Conservation (phyloP, 148 eudicot species). For the Cornus florida region DNA sequence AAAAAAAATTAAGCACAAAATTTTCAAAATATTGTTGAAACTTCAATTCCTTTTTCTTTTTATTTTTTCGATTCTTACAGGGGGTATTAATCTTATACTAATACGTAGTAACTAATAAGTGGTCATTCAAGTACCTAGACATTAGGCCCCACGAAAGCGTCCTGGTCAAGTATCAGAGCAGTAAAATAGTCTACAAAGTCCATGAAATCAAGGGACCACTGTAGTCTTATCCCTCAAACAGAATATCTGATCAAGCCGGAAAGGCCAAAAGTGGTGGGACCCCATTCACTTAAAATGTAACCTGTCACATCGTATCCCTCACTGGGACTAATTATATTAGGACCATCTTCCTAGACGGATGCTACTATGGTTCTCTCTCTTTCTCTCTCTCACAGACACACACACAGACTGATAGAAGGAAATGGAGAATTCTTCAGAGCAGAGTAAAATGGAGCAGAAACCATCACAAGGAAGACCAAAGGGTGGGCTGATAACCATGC, state of each 20-base stretch:
- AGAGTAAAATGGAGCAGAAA: slow-evolving; percentile 19
- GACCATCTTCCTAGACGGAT: neutral
- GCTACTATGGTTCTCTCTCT: neutral
- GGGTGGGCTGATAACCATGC: slow-evolving; percentile 88
- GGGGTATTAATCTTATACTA: neutral
- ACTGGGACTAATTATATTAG: too few relatives aligned
- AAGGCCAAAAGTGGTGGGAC: neutral
- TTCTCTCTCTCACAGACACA: neutral
- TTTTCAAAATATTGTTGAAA: too few relatives aligned
- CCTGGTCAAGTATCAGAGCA: neutral
- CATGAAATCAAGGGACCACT: neutral
- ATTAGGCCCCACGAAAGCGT: neutral
- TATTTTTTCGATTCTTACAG: neutral
- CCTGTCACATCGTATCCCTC: too few relatives aligned
- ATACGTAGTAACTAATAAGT: neutral
- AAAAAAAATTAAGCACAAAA: too few relatives aligned
- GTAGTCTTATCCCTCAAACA: neutral
- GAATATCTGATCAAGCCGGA: neutral
- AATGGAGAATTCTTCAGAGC: slow-evolving; percentile 40
- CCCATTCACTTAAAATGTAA: neutral
- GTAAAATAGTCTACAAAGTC: neutral
- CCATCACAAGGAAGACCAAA: slow-evolving; percentile 29
- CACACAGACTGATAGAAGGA: neutral
- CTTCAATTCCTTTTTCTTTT: too few relatives aligned
- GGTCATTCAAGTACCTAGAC: neutral